Evolutionary conservation across 2,329 filamentous ascomycete species (phyloP), one percentile per base, ranked within the genome.

Genomic region (Fusarium coicis): DNA sequence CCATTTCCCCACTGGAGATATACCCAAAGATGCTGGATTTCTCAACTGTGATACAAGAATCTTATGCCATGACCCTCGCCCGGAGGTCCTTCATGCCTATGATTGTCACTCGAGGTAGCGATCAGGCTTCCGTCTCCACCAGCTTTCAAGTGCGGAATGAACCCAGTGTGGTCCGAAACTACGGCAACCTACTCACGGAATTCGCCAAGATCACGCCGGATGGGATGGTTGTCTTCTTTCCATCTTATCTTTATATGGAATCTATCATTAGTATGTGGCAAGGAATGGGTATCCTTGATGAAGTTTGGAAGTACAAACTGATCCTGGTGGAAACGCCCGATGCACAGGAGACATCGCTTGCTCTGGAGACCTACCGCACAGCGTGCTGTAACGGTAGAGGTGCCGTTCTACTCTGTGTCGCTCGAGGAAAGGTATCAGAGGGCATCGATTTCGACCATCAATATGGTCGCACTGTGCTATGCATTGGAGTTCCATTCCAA

Each of bases 361-460:
- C 96, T 0, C 87, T 99, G 12, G 96, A 99, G 83, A 98, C 96
- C 0, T 99, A 98, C 83, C 93, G 96, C 64, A 98, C 96, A 14
- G 97, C 97, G 4, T 99, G 96, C 83, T 97, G 95, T 85, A 99
- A 99, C 79, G 97, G 96, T 19, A 91, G 97, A 64, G 96, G 96
- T 23, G 97, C 96, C 2, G 92, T 99, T 19, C 85, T 99, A 6
- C 89, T 99, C 10, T 98, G 96, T 80, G 96, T 99, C 81, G 96
- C 96, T 3, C 93, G 96, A 81, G 96, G 96, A 37, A 99, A 99
- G 81, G 97, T 99, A 14, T 96, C 93, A 2, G 96, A 99, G 82
- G 97, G 97, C 53, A 98, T 99, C 75, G 96, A 99, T 90, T 99
- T 99, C 78, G 96, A 99, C 81, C 96, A 99, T 79, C 96, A 99